These are phyloP conservation scores for Tuber brumale DNA, from an alignment of 495 filamentous ascomycete species.

Conservation along the genomic window DNA sequence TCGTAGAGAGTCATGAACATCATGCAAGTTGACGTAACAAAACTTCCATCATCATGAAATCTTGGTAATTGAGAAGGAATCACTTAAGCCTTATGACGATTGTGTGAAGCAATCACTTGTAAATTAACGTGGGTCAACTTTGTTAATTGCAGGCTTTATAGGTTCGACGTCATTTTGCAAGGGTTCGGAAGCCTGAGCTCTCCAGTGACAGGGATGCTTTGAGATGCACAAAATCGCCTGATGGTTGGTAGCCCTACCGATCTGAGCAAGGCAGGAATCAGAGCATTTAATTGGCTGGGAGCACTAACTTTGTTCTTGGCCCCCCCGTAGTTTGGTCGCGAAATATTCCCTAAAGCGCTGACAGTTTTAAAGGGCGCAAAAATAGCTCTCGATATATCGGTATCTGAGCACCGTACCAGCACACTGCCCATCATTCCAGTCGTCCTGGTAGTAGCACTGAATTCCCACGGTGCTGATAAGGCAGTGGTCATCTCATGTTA, in stretches of 20 bases:
- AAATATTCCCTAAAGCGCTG: neutral
- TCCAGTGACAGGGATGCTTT: neutral
- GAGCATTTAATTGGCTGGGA: neutral
- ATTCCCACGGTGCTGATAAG: too few relatives aligned
- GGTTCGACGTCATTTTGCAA: neutral
- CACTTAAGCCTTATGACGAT: constrained; percentile 23
- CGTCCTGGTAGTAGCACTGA: too few relatives aligned
- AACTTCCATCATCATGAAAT: neutral
- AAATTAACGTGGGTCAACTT: neutral
- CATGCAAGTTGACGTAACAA: neutral
- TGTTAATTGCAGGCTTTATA: neutral
- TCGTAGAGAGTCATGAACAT: neutral
- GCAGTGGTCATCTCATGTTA: too few relatives aligned
- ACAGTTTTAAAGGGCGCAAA: neutral
- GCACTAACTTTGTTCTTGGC: neutral
- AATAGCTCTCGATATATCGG: neutral
- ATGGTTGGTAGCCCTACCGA: neutral
- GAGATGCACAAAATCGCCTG: neutral
- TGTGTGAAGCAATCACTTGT: constrained; percentile 22
- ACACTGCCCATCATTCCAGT: too few relatives aligned
- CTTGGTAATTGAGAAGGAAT: neutral
- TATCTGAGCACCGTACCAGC: neutral
- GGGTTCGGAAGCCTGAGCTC: neutral
- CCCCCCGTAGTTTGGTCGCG: neutral
- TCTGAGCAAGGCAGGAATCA: neutral